Evolutionary conservation across 768 basidiomycete genomes (phyloP), one percentile per base, ranked within the genome.

Genomic region (Sarcodon sp.): DNA sequence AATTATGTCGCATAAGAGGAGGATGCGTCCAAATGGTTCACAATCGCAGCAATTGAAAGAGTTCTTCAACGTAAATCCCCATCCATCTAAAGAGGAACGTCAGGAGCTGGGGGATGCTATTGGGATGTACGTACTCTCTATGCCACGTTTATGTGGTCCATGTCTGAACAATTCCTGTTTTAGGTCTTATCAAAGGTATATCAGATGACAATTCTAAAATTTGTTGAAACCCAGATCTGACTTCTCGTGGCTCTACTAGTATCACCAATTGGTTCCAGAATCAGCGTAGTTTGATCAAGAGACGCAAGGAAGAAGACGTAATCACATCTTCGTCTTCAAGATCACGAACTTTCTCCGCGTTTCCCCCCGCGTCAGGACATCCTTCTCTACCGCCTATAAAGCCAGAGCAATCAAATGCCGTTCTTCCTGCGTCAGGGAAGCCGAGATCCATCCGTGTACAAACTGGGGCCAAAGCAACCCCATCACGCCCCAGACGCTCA

Each of bases 181-280:
- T 33, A 35, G 11, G 46, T 45, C 50, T 52, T 33, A 46, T 27
- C 35, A 33, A 31, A 43, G 46, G 27, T 44, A 21, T 21, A 32
- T 9, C 16, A 65, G 47, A 66, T 47, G 21, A 35, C 36, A 34
- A 46, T 46, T 41, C 21, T 34, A 50, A 33, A 45, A 52, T 59
- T 57, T 61, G 56, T 61, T 59, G 57, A 52, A 88, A 86, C 83
- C 80, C 76, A 53, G 74, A 82, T 64, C 79, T 85, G 64, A 27
- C 21, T 27, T 27, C 21, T 27, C 4, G 21, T 27, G 21, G 16
- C 39, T 13, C 7, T 27, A 83, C 7, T 27, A 83, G 78, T 49
- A 79, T 88, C 49, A 86, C 80, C 1, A 87, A 88, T 59, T 87
- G 86, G 87, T 88, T 88, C 61, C 85, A 87, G 69, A 86, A 87